These are phyloP conservation scores for Oehlia diaphana DNA, from an alignment of 192 early-diverging fungal species.

Conservation along the genomic window DNA sequence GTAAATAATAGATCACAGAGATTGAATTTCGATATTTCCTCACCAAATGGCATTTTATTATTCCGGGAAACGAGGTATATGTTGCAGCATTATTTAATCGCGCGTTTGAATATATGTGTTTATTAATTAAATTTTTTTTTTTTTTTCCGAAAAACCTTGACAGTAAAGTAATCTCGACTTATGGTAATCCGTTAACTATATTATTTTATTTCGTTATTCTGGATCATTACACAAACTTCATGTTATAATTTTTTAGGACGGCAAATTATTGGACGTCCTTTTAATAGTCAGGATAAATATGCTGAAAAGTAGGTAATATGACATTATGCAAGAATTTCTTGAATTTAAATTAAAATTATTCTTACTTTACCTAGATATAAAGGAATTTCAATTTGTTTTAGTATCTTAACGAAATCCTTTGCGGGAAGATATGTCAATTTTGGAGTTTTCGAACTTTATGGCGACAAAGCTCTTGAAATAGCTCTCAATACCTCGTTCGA, in stretches of 20 bases:
- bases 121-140: conserved; percentile 10
- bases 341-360: neutral
- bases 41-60: conserved; percentile 84
- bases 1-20: conserved; percentile 78
- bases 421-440: conserved; percentile 87
- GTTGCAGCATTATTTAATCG: neutral
- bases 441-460: conserved; percentile 88
- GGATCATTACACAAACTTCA: neutral
- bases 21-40: conserved; percentile 80
- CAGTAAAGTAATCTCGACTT: conserved; percentile 19
- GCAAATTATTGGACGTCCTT: conserved; percentile 13
- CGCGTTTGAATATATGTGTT: neutral
- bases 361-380: conserved; percentile 57
- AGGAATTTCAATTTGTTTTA: conserved; percentile 75
- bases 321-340: neutral
- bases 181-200: conserved; percentile 22
- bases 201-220: neutral
- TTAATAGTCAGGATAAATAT: conserved; percentile 42
- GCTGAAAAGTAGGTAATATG: conserved; percentile 44
- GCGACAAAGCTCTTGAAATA: conserved; percentile 73
- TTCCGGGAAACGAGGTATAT: conserved; percentile 84
- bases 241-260: conserved; percentile 12
- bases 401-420: conserved; percentile 65
- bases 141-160: conserved; percentile 23
- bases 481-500: conserved; percentile 64